A percentile compares a stretch with the other conserved stretches of the same genome.
These are phyloP conservation scores for Obba rivulosa DNA, from an alignment of 768 basidiomycete species.

Conservation along the genomic window DNA sequence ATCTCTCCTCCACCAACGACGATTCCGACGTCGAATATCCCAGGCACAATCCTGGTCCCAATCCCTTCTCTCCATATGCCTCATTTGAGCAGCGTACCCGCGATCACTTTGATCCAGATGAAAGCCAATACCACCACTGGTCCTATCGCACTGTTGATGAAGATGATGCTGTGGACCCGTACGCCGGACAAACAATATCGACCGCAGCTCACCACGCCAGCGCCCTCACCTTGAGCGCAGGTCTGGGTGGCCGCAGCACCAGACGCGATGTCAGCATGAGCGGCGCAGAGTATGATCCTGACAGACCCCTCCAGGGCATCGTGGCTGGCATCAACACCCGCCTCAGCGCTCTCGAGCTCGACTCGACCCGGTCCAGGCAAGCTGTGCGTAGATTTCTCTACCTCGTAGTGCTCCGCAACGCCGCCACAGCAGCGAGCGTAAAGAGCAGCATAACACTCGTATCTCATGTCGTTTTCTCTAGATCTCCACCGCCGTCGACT, in stretches of 20 bases:
- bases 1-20: slow-evolving; percentile 51
- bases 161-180: slow-evolving; percentile 64
- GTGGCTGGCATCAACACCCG: slow-evolving; percentile 55
- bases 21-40: slow-evolving; percentile 62
- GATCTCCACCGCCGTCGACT: slow-evolving; percentile 33
- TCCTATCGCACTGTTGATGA: slow-evolving; percentile 43
- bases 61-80: slow-evolving; percentile 48
- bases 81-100: slow-evolving; percentile 57
- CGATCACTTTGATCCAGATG: slow-evolving; percentile 53
- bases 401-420: neutral
- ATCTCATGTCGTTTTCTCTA: slow-evolving; percentile 7
- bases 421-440: neutral
- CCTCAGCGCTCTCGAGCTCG: slow-evolving; percentile 51
- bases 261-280: slow-evolving; percentile 57
- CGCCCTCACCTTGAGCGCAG: slow-evolving; percentile 80
- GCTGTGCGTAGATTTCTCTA: slow-evolving; percentile 31
- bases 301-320: slow-evolving; percentile 70
- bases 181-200: slow-evolving; percentile 62
- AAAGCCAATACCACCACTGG: slow-evolving; percentile 31
- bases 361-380: slow-evolving; percentile 46
- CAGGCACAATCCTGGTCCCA: slow-evolving; percentile 58
- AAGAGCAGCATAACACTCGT: neutral
- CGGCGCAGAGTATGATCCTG: slow-evolving; percentile 83
- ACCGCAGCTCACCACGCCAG: slow-evolving; percentile 90
- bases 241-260: slow-evolving; percentile 53